Percentiles rank a stretch among this genome's conserved stretches.
Conservation (phyloP, 2,329 filamentous ascomycete species). For the Myriangium duriaei region DNA sequence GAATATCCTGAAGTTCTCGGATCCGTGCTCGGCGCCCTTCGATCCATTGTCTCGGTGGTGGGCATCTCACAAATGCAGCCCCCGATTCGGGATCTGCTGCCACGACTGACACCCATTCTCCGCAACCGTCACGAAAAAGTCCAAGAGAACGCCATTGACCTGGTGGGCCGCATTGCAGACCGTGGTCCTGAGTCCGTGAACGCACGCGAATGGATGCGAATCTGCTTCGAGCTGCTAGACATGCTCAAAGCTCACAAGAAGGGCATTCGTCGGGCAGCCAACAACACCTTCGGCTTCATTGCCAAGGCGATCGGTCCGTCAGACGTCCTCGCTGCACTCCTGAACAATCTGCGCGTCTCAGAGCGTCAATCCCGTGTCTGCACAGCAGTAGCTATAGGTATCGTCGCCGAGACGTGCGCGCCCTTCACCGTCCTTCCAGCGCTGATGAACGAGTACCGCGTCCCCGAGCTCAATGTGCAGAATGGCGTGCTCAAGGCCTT, state of each 20-base stretch:
- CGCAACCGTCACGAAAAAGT: constrained; percentile 98
- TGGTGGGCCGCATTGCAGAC: constrained; percentile 95
- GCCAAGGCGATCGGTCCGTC: constrained; percentile 97
- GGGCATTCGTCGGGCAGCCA: constrained; percentile 91
- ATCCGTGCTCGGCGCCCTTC: constrained; percentile 86
- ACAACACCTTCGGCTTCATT: constrained; percentile 99
- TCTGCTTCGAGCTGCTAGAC: constrained; percentile 95
- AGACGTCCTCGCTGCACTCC: constrained; percentile 85
- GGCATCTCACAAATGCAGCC: constrained; percentile 98
- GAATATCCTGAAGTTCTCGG: constrained; percentile 97
- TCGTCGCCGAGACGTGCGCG: constrained; percentile 94
- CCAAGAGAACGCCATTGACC: constrained; percentile 96
- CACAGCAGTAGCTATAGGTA: constrained; percentile 95
- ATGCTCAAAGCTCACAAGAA: constrained; percentile 99
- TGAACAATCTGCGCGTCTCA: constrained; percentile 94
- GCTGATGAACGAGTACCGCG: constrained; percentile 98
- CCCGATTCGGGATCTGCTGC: constrained; percentile 89
- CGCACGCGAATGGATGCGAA: constrained; percentile 98
- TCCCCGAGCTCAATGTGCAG: constrained; percentile 95
- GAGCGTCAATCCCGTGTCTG: constrained; percentile 97
- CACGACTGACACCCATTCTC: constrained; percentile 91
- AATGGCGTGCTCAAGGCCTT: constrained; percentile 96
- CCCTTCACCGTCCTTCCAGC: constrained; percentile 98
- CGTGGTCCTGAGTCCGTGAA: constrained; percentile 93
- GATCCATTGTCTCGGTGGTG: constrained; percentile 93